Evolutionary conservation across 2,329 filamentous ascomycete species (phyloP), one percentile per base, ranked within the genome.

Genomic region (Colletotrichum navitas): DNA sequence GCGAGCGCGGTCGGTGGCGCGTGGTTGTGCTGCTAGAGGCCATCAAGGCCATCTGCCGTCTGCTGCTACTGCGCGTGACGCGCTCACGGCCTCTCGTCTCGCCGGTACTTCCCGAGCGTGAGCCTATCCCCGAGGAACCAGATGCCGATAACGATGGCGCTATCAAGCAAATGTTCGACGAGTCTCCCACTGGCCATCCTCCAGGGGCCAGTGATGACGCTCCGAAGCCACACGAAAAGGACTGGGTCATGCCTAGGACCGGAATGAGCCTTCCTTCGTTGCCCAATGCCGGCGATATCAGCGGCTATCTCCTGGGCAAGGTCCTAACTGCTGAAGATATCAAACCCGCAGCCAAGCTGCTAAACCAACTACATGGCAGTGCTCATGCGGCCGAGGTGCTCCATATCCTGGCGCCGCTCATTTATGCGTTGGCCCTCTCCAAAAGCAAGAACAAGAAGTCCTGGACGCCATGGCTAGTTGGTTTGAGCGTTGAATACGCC

Each of bases 281-380:
- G 21, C 96, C 96, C 0, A 91, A 92, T 68, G 89, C 92, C 1
- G 88, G 91, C 63, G 94, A 97, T 76, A 95, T 98, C 71, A 94
- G 93, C 62, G 90, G 89, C 55, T 99, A 97, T 81, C 89, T 99
- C 5, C 89, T 97, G 32, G 92, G 92, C 43, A 95, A 97, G 75
- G 95, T 98, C 16, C 87, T 99, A 58, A 97, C 94, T 0, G 94
- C 96, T 11, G 96, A 99, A 82, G 96, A 98, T 79, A 96, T 99
- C 84, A 98, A 97, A 80, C 93, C 95, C 0, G 94, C 96, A 0
- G 92, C 92, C 45, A 91, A 93, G 65, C 88, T 99, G 8, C 86
- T 98, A n/a, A 95, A 97, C 79, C 90, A 90, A 45, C 88, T 96
- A 1, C 91, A 92, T 73, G 94, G 94, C 14, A 82, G 85, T 2